A percentile compares a stretch with the other conserved stretches of the same genome.
phyloP scores from a whole-genome alignment of 129 eudicot genomes.

The Saussurea involucrata region DNA sequence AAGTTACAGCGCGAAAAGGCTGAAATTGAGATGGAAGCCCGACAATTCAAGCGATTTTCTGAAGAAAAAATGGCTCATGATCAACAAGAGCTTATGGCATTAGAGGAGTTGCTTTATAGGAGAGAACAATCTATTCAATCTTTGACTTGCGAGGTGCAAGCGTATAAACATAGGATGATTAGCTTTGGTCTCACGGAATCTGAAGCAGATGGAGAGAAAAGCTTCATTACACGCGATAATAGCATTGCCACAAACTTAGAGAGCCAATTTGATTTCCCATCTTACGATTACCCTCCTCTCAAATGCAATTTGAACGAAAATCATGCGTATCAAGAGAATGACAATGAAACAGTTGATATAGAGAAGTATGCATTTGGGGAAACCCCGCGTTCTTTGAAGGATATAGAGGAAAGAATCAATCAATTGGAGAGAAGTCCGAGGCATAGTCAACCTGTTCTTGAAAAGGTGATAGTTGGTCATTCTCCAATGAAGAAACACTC shows the following conservation, averaged over 20 bases:
- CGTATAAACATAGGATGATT: conserved; percentile 80
- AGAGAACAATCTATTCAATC: conserved; percentile 74
- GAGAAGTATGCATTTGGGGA: conserved; percentile 88
- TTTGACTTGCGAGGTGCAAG: conserved; percentile 72
- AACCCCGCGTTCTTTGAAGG: conserved; percentile 66
- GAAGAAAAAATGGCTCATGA: conserved; percentile 96
- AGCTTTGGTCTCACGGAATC: conserved; percentile 79
- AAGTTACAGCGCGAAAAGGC: conserved; percentile 92
- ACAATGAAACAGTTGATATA: conserved; percentile 51
- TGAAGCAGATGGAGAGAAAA: conserved; percentile 64
- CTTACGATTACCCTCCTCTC: conserved; percentile 65
- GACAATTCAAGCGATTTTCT: conserved; percentile 76
- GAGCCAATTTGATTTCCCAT: conserved; percentile 45
- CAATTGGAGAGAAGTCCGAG: conserved; percentile 65
- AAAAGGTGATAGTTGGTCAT: conserved; percentile 75
- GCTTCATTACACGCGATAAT: conserved; percentile 40
- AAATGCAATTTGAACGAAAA: conserved; percentile 65
- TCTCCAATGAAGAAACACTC: conserved; percentile 68
- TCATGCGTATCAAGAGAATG: conserved; percentile 41
- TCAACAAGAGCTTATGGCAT: conserved; percentile 52
- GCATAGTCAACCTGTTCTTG: conserved; percentile 55
- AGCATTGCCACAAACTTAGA: conserved; percentile 36
- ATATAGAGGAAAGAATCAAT: conserved; percentile 68
- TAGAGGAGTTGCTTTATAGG: conserved; percentile 81
- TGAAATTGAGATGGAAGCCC: conserved; percentile 80